Evolutionary conservation across 2,329 filamentous ascomycete species (phyloP), one percentile per base, ranked within the genome.

Genomic region (Berkeleyomyces basicola): DNA sequence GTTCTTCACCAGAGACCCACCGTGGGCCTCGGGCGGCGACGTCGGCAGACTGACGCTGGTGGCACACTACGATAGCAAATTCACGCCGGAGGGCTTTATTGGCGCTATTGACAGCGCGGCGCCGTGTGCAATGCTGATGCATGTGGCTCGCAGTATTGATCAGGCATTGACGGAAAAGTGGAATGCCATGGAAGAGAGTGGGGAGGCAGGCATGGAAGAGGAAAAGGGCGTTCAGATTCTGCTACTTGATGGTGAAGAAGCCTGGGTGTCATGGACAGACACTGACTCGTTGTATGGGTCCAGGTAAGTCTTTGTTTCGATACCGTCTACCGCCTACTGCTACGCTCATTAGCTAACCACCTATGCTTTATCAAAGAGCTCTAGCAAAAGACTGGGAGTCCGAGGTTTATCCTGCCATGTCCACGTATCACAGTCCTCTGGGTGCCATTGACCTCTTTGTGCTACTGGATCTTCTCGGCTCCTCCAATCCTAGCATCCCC

Each of bases 41-140:
- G 84, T 93, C 2, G 85, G 86, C 49, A 78, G 90, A 58, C 75
- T 97, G 70, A 92, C 90, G 11, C 79, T 99, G 62, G 93, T 92
- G 5, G 93, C 93, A 47, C 93, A 99, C 71, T 97, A 96, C 72
- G 93, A 99, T 69, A 91, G 85, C 71, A 87, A 95, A 74, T 79
- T 87, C 64, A 78, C 77, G 36, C 92, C 91, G 0, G 76, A 84
- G 65, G 92, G 90, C 0, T 99, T 99, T 71, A 87, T 99, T 64
- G 93, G 93, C 0, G 93, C 92, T 0, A 95, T 84, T 11, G 93
- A 99, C 71, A 96, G 90, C 68, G 93, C 93, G 1, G 93, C 88
- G 16, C 91, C 93, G 7, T 97, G 92, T 72, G 93, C 93, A 0
- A 90, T 97, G 79, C 78, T 99, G 64, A 81, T 99, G 82, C 88